A percentile compares a stretch with the other conserved stretches of the same genome.
phyloP scores from a whole-genome alignment of 768 basidiomycete genomes.

The Lactarius vividus region DNA sequence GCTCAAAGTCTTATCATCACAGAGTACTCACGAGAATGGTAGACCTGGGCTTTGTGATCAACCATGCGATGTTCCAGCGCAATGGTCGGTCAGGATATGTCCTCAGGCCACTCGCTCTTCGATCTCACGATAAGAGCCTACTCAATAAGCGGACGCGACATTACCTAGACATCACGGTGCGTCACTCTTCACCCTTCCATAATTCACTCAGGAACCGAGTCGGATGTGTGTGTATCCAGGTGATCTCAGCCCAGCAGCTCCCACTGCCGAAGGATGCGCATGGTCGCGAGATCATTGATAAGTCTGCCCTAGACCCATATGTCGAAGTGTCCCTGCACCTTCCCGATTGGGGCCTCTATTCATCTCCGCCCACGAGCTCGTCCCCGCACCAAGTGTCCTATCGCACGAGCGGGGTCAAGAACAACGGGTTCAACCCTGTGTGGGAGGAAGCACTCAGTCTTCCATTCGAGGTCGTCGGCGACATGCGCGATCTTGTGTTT shows the following conservation, averaged over 20 bases:
- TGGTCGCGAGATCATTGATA: slow-evolving; percentile 60
- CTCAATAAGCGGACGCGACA: slow-evolving; percentile 54
- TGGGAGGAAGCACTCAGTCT: slow-evolving; percentile 74
- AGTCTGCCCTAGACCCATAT: slow-evolving; percentile 62
- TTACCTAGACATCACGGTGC: slow-evolving; percentile 60
- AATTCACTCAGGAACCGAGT: slow-evolving; percentile 6
- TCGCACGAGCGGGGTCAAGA: slow-evolving; percentile 64
- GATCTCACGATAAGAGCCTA: slow-evolving; percentile 60
- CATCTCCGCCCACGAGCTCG: slow-evolving; percentile 33
- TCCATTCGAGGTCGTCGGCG: slow-evolving; percentile 73
- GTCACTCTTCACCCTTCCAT: slow-evolving; percentile 23
- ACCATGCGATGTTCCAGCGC: slow-evolving; percentile 92
- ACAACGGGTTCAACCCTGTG: slow-evolving; percentile 91
- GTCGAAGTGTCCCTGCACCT: slow-evolving; percentile 78
- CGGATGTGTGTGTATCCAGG: slow-evolving; percentile 32
- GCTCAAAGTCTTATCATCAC: background rate
- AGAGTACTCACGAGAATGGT: slow-evolving; percentile 19
- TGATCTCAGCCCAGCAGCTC: slow-evolving; percentile 90
- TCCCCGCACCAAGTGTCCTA: slow-evolving; percentile 47
- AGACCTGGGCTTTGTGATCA: slow-evolving; percentile 92
- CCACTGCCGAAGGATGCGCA: slow-evolving; percentile 65
- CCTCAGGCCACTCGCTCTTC: slow-evolving; percentile 78
- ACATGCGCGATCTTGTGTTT: slow-evolving; percentile 82
- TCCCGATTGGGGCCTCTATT: slow-evolving; percentile 60
- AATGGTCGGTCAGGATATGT: slow-evolving; percentile 90